These are phyloP conservation scores for Candida koratica DNA, from an alignment of 805 yeast species.

Conservation along the genomic window DNA sequence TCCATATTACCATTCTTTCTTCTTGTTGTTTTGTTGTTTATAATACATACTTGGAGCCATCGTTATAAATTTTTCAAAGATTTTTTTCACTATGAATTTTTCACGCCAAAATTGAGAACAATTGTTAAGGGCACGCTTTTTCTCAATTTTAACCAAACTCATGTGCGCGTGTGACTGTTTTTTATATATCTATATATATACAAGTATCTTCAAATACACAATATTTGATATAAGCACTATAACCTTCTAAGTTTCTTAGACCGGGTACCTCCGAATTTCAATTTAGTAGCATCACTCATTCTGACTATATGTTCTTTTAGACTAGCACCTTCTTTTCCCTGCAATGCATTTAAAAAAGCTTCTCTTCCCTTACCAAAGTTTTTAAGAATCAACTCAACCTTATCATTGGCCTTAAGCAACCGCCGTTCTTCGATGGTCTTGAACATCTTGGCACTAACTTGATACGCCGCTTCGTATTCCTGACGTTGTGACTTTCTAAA, in stretches of 20 bases:
- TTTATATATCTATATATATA: constrained; percentile 1
- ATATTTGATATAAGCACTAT: constrained; percentile 20
- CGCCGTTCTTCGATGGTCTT: constrained; percentile 62
- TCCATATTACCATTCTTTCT: not conserved
- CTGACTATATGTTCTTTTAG: constrained; percentile 66
- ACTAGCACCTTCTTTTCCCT: constrained; percentile 80
- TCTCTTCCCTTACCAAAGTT: constrained; percentile 88
- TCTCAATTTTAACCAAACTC: not conserved
- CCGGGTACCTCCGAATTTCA: constrained; percentile 91
- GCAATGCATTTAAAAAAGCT: constrained; percentile 78
- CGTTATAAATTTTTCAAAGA: constrained; percentile 12
- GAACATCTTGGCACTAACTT: constrained; percentile 72
- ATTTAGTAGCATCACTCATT: constrained; percentile 71
- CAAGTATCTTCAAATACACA: too few species aligned
- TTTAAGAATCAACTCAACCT: constrained; percentile 71
- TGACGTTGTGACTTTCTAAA: constrained; percentile 87
- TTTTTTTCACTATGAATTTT: constrained; percentile 6
- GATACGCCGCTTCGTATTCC: constrained; percentile 90
- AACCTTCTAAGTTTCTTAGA: constrained; percentile 79
- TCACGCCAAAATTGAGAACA: constrained; percentile 3
- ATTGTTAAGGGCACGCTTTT: constrained; percentile 2
- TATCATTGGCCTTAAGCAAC: constrained; percentile 46
- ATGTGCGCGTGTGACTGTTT: constrained; percentile 5
- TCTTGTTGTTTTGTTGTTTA: not conserved
- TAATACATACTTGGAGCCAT: constrained; percentile 24